Conservation (phyloP, 2,329 filamentous ascomycete species). For the Thielaviopsis musarum region DNA sequence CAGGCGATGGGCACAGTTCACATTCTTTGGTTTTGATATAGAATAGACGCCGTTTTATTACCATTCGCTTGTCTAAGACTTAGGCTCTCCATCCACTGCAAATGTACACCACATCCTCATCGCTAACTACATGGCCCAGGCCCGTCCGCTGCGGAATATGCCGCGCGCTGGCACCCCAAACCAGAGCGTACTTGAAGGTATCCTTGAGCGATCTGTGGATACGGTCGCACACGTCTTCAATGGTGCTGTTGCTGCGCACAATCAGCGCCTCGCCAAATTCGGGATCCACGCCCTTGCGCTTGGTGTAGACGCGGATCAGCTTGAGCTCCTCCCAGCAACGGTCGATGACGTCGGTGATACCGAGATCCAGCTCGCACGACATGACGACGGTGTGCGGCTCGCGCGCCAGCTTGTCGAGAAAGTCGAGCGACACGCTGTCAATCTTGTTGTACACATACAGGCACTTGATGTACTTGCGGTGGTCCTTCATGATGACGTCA, state of each 20-base stretch:
- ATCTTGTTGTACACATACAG: constrained; percentile 99
- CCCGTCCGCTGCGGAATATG: constrained; percentile 92
- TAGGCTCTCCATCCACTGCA: constrained; percentile 47
- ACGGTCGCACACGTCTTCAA: constrained; percentile 94
- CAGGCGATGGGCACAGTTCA: too few species aligned
- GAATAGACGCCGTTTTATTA: too few species aligned
- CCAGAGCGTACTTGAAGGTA: constrained; percentile 94
- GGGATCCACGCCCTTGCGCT: constrained; percentile 82
- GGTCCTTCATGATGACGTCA: constrained; percentile 98
- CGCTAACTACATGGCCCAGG: constrained; percentile 58
- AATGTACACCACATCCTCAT: constrained; percentile 54
- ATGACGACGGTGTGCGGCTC: constrained; percentile 93
- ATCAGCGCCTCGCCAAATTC: constrained; percentile 86
- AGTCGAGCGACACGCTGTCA: constrained; percentile 83
- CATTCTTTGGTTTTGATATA: neutral
- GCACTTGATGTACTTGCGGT: constrained; percentile 88
- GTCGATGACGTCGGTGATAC: constrained; percentile 84
- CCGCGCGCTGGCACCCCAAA: constrained; percentile 92
- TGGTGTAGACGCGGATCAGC: constrained; percentile 88
- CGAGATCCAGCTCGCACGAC: constrained; percentile 90
- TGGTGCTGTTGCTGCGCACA: constrained; percentile 69
- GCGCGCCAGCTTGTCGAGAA: constrained; percentile 77
- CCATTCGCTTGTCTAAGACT: constrained; percentile 1
- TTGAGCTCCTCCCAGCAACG: constrained; percentile 86
- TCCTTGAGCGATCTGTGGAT: constrained; percentile 92